These are phyloP conservation scores for Aspergillus aculeatinus DNA, from an alignment of 2,329 filamentous ascomycete genomes.

Conservation along the genomic window DNA sequence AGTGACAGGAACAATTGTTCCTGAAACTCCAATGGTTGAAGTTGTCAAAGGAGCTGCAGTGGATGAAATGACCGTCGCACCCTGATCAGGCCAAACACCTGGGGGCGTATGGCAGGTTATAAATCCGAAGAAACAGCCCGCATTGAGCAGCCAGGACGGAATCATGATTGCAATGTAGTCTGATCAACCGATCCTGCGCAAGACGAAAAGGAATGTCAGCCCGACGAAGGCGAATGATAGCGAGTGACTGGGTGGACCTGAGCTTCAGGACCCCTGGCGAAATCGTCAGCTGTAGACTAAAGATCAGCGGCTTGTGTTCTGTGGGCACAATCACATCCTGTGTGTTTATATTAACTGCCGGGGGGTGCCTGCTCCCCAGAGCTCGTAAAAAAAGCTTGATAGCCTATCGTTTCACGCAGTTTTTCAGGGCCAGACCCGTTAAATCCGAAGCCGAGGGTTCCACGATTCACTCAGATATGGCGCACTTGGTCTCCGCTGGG, in stretches of 20 bases:
- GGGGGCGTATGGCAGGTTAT: conserved; percentile 34
- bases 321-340: conserved; percentile 10
- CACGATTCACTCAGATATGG: conserved; percentile 3
- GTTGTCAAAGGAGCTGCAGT: neutral
- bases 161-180: conserved; percentile 27
- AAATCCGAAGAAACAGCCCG: conserved; percentile 31
- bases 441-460: conserved; percentile 1
- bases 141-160: conserved; percentile 23
- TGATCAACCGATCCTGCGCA: conserved; percentile 11
- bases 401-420: conserved; percentile 11
- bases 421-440: neutral
- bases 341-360: conserved; percentile 11
- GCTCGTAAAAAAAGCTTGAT: neutral
- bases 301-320: conserved; percentile 2
- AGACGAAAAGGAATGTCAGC: conserved; percentile 13
- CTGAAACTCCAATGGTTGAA: neutral
- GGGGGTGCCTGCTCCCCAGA: neutral
- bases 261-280: conserved; percentile 8
- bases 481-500: neutral
- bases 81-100: conserved; percentile 27
- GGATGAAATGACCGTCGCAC: conserved; percentile 24
- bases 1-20: conserved; percentile 4
- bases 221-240: conserved; percentile 12
- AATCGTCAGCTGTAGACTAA: conserved; percentile 7
- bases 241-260: conserved; percentile 15